phyloP scores from a whole-genome alignment of 1,284 basidiomycete genomes.

The Lentinus polychrous region DNA sequence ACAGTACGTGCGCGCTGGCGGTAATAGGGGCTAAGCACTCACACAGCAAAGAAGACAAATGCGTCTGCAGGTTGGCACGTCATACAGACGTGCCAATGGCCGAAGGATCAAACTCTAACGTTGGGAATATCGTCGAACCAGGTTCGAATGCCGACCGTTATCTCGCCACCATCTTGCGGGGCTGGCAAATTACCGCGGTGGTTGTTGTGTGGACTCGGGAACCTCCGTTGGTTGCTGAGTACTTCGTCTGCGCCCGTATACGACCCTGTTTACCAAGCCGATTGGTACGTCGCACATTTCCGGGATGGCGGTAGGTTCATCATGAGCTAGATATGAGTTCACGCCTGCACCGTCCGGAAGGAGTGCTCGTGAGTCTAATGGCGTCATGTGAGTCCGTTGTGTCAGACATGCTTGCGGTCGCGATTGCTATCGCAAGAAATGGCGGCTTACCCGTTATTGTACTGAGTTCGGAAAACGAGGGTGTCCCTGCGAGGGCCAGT shows the following conservation, averaged over 20 bases:
- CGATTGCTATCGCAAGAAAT: not conserved
- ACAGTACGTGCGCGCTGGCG: not conserved
- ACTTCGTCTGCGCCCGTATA: conserved; percentile 17
- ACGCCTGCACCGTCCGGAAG: conserved; percentile 28
- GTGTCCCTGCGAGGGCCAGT: conserved; percentile 66
- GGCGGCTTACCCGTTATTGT: conserved; percentile 45
- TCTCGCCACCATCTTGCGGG: conserved; percentile 3
- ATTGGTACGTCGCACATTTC: conserved; percentile 79
- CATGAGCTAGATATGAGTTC: conserved; percentile 44
- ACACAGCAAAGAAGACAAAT: not conserved
- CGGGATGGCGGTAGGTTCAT: conserved; percentile 41
- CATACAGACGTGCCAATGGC: conserved; percentile 4
- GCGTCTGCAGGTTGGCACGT: conserved; percentile 3
- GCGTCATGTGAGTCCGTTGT: conserved; percentile 11
- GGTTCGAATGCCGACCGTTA: conserved; percentile 1
- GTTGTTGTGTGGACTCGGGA: conserved; percentile 5
- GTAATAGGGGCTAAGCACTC: not conserved
- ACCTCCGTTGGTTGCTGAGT: not conserved
- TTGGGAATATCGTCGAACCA: conserved; percentile 1
- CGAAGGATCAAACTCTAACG: conserved; percentile 9
- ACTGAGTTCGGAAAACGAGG: conserved; percentile 57
- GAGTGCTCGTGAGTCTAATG: conserved; percentile 46
- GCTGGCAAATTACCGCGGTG: not conserved
- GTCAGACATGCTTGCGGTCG: conserved; percentile 6
- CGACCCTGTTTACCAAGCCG: conserved; percentile 64